phyloP scores from a whole-genome alignment of 2,329 filamentous ascomycete species.

The Pseudogymnoascus sp. region DNA sequence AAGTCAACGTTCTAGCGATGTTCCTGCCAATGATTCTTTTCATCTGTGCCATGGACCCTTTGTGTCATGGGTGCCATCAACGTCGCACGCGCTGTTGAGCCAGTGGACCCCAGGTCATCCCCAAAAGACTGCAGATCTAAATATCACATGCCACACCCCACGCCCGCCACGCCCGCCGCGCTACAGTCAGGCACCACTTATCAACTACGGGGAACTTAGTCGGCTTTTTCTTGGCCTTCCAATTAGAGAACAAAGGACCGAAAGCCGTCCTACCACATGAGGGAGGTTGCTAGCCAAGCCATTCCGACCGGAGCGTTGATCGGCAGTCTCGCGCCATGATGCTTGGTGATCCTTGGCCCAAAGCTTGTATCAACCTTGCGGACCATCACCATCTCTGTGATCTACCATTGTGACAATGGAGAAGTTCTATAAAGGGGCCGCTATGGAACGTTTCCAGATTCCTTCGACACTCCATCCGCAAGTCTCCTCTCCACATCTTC shows the following conservation, averaged over 20 bases:
- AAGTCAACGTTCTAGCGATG: background rate
- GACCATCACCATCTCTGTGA: background rate
- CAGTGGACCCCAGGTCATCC: conserved; percentile 2
- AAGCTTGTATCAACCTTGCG: conserved; percentile 4
- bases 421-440: background rate
- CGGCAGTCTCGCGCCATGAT: background rate
- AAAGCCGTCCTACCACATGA: background rate
- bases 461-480: background rate
- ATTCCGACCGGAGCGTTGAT: conserved; percentile 1
- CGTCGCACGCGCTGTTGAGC: background rate
- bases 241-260: background rate
- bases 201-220: conserved; percentile 1
- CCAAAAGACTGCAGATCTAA: background rate
- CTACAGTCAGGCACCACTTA: background rate
- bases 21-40: background rate
- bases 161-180: background rate
- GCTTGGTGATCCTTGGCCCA: background rate
- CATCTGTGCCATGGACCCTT: background rate
- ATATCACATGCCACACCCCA: conserved; percentile 4
- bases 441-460: background rate
- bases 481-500: background rate
- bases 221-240: background rate
- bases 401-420: background rate
- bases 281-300: conserved; percentile 3
- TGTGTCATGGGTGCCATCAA: background rate